Base-by-base conservation (phyloP, 345 rosid species). In the Rhizophora mangle region DNA sequence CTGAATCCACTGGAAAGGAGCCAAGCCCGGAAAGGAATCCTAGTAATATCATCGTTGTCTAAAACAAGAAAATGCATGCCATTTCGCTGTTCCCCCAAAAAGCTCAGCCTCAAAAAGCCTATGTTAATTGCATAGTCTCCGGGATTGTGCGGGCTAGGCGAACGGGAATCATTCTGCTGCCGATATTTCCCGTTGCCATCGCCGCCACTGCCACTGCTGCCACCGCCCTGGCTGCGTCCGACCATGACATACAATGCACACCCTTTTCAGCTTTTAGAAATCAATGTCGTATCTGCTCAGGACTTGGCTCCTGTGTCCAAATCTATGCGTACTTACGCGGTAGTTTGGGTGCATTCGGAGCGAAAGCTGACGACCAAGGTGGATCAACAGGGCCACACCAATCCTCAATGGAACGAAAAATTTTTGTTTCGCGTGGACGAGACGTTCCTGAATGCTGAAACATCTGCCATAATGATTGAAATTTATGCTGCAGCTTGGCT, bases 401-500 rank as follows among this genome's bases (percentile, higher is more conserved):
- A 89, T 69, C 99, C 99, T 0, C 78, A 77, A 0, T 96, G 99
- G 98, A 88, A 96, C 19, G 99, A 96, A 58, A 92, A 90, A 64
- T 87, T 96, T 3, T 86, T 88, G 30, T 92, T 96, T 49, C 83
- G 89, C 0, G 90, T 96, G 0, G 90, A 89, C 46, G 97, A 90
- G 6, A 76, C 82, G 58, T 87, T 86, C 56, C 74, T 89, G 3
- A 72, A 82, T 32, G 68, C 85, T 1, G 93, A 92, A 21, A 83
- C 80, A 3, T 84, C 96, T 0, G 80, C 85, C 1, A 81, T 96
- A 9, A 83, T 80, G 60, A 83, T 96, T 26, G 98, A 96, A 74
- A 86, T 96, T 31, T 96, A 86, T 60, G 90, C 96, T 0, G 94
- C 96, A 0, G 95, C 98, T 0, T 96, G 98, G 99, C 84, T 89